Percentiles rank a stretch among this genome's conserved stretches.
Evolutionary conservation across 2,329 filamentous ascomycete genomes (phyloP).

Genomic region (Sphaerulina musiva): DNA sequence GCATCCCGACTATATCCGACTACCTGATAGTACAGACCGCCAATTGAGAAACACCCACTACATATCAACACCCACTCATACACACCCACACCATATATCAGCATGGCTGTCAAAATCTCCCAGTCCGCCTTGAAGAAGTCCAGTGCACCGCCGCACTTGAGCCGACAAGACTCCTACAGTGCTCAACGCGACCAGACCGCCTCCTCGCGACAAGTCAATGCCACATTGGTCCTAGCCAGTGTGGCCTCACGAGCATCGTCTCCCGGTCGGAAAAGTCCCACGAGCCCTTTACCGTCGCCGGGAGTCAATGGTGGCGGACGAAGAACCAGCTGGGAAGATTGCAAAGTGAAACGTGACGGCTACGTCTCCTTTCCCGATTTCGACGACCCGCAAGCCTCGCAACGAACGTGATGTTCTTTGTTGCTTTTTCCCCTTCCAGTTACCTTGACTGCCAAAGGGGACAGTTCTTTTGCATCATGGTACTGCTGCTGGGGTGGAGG

Average conservation of each 20-base stretch:
- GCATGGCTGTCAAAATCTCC: constrained; percentile 23
- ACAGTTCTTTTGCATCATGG: background rate
- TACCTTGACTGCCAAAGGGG: background rate
- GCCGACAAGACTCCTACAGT: constrained; percentile 28
- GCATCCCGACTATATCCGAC: no score
- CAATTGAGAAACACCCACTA: background rate
- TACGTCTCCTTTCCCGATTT: constrained; percentile 34
- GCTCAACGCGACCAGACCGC: constrained; percentile 16
- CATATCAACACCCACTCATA: background rate
- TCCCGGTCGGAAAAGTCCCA: constrained; percentile 18
- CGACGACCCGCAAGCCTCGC: constrained; percentile 20
- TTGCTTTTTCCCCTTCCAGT: no score
- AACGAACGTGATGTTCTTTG: background rate
- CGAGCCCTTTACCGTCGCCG: constrained; percentile 20
- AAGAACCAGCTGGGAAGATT: constrained; percentile 31
- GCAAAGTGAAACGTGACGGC: constrained; percentile 28
- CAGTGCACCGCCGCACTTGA: constrained; percentile 27
- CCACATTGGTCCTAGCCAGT: constrained; percentile 21
- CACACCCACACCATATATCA: background rate
- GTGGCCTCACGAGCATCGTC: constrained; percentile 24
- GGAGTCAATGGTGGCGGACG: constrained; percentile 13
- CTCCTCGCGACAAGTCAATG: constrained; percentile 13
- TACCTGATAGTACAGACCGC: no score
- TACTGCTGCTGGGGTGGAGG: no score
- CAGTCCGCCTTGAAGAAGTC: constrained; percentile 26